Evolutionary conservation across 78 protist genomes (phyloP).

Genomic region (Tieghemostelium lacteum): DNA sequence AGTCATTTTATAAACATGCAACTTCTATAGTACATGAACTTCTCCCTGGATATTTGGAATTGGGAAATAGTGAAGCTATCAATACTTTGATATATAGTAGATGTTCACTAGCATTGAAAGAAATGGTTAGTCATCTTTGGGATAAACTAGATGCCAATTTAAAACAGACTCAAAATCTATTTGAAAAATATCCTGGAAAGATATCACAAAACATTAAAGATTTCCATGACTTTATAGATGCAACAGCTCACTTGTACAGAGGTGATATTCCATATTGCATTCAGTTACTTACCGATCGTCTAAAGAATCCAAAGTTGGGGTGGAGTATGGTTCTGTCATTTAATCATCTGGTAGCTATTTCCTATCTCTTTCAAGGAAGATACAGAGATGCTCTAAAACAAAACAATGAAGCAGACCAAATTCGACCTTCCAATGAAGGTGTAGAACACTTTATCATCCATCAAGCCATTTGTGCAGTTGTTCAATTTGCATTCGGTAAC

Average conservation of each 20-base stretch:
- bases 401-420: not conserved
- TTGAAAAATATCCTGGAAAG: not conserved
- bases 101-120: not conserved
- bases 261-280: slow-evolving; percentile 2
- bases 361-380: slow-evolving; percentile 13
- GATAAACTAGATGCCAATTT: not conserved
- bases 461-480: slow-evolving; percentile 2
- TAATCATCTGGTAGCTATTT: not conserved
- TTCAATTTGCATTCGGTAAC: not conserved
- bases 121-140: slow-evolving; percentile 11
- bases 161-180: not conserved
- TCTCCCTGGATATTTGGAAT: not conserved
- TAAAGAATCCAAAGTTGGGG: not conserved
- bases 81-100: not conserved
- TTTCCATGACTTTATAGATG: not conserved
- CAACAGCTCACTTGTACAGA: not conserved
- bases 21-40: slow-evolving; percentile 17
- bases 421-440: slow-evolving; percentile 26
- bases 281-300: not conserved
- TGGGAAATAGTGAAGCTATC: not conserved
- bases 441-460: slow-evolving; percentile 3
- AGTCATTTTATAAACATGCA: slow-evolving; percentile 19
- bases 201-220: not conserved
- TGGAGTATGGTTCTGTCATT: slow-evolving; percentile 6
- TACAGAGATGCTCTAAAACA: slow-evolving; percentile 12